Percentiles rank a stretch among this genome's conserved stretches.
Evolutionary conservation across 2,329 filamentous ascomycete genomes (phyloP).

Genomic region (Pseudogymnoascus verrucosus): DNA sequence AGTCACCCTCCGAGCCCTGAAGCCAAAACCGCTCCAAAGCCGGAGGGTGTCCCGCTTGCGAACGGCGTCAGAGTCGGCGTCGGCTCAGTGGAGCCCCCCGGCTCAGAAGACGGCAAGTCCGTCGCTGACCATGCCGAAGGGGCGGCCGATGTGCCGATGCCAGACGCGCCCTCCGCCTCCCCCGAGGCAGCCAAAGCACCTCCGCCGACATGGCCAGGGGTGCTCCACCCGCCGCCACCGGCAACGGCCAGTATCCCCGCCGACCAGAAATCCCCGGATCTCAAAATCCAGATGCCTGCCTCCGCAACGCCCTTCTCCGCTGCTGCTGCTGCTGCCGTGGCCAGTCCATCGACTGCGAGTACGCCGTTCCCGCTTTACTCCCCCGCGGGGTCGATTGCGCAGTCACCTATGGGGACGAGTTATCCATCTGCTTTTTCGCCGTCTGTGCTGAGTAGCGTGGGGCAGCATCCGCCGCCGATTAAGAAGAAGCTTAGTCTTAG

Average conservation of each 20-base stretch:
- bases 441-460: conserved; percentile 35
- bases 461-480: conserved; percentile 47
- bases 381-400: conserved; percentile 34
- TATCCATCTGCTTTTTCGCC: conserved; percentile 38
- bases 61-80: neutral
- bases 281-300: conserved; percentile 47
- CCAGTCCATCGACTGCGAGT: conserved; percentile 18
- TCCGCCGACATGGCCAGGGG: conserved; percentile 23
- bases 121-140: conserved; percentile 4
- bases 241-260: neutral
- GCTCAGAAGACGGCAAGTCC: conserved; percentile 2
- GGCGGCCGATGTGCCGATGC: conserved; percentile 21
- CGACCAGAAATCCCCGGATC: conserved; percentile 18
- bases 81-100: neutral
- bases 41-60: neutral
- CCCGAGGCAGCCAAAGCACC: conserved; percentile 25
- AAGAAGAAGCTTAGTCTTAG: conserved; percentile 62
- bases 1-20: conserved; percentile 7
- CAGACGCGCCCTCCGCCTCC: conserved; percentile 20
- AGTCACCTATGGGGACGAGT: conserved; percentile 43
- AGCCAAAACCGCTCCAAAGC: conserved; percentile 17
- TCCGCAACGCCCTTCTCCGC: conserved; percentile 41
- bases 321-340: conserved; percentile 24
- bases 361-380: conserved; percentile 30
- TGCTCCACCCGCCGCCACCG: conserved; percentile 6